Base-by-base conservation (phyloP, 805 yeast genomes). In the Naumovozyma castellii region DNA sequence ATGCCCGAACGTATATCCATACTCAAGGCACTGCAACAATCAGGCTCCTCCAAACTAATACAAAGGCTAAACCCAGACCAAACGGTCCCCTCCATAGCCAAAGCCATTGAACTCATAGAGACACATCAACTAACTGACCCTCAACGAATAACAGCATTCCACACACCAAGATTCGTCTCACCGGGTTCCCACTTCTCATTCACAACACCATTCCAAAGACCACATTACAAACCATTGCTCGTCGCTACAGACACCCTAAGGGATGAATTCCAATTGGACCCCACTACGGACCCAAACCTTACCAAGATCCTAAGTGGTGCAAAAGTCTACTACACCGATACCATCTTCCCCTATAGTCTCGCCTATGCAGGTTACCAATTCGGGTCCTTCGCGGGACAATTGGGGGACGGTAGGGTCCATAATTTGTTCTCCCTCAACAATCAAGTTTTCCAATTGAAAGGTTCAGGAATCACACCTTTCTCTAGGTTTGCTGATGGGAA, bases 321-420 rank as follows among this genome's bases (percentile, higher is more conserved):
- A 31, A 50, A 61, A n/a, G 47, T 72, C 1, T 51, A 61, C 29
- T 64, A 65, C 14, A 67, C 69, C 25, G 54, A 50, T 12, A 48
- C 53, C 4, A 69, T 82, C 1, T 76, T 75, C 48, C 97, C 98
- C 0, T 90, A 83, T 61, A 76, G 96, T 10, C 88, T 83, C 59
- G 84, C 90, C 0, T 90, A 90, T 60, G 95, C 97, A 1, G 98
- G 98, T 1, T 86, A 81, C 71, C 98, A 90, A 56, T 90, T 92
- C 66, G 97, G 98, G 2, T 76, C 75, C 47, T 90, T 90, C 75
- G 97, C 97, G 0, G 97, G 97, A 2, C 98, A 92, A 59, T 65
- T 90, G 45, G 98, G 98, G 5, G 98, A 90, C 59, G 98, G 98
- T 1, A 67, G 98, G 43, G 96, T 86, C 2, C 73, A 80, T 5